Evolutionary conservation across 1,139 yeast species (phyloP).

Genomic region (Diutina siamensis): DNA sequence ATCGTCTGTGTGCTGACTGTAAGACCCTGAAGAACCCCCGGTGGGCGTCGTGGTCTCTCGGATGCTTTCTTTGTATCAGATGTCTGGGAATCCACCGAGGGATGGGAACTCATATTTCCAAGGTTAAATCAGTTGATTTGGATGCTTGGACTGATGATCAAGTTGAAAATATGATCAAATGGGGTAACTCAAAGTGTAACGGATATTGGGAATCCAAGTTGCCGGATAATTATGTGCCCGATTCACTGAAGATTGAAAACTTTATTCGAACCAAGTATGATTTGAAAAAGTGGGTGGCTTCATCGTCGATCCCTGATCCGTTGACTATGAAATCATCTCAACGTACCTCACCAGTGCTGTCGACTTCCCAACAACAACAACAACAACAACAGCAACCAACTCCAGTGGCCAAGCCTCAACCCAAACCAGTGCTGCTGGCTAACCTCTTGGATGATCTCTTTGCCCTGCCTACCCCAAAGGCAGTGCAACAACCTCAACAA

Average conservation of each 20-base stretch:
- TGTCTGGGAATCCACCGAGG: conserved; percentile 95
- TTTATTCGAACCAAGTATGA: conserved; percentile 90
- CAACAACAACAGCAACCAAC: conserved; percentile 10
- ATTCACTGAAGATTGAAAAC: conserved; percentile 75
- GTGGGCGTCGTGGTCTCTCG: conserved; percentile 97
- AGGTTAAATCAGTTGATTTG: conserved; percentile 82
- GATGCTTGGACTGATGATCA: conserved; percentile 97
- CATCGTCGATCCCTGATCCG: conserved; percentile 46
- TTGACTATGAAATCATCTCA: conserved; percentile 16
- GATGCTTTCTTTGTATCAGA: conserved; percentile 79
- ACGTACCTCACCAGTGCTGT: conserved; percentile 5
- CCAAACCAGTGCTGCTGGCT: conserved; percentile 3
- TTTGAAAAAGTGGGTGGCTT: conserved; percentile 68
- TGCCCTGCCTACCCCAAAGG: conserved; percentile 7
- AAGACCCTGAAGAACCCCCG: conserved; percentile 83
- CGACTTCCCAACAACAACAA: conserved; percentile 10
- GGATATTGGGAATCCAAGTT: conserved; percentile 71
- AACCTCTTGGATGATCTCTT: conserved; percentile 27
- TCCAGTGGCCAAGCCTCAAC: conserved; percentile 4
- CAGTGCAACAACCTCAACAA: background rate
- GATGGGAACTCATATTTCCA: conserved; percentile 87
- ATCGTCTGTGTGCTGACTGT: conserved; percentile 83
- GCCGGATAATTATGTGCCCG: conserved; percentile 64
- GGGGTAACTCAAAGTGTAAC: conserved; percentile 83
- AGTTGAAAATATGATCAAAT: conserved; percentile 64